phyloP scores from a whole-genome alignment of 2,329 filamentous ascomycete species.

The Akanthomyces lecanii region DNA sequence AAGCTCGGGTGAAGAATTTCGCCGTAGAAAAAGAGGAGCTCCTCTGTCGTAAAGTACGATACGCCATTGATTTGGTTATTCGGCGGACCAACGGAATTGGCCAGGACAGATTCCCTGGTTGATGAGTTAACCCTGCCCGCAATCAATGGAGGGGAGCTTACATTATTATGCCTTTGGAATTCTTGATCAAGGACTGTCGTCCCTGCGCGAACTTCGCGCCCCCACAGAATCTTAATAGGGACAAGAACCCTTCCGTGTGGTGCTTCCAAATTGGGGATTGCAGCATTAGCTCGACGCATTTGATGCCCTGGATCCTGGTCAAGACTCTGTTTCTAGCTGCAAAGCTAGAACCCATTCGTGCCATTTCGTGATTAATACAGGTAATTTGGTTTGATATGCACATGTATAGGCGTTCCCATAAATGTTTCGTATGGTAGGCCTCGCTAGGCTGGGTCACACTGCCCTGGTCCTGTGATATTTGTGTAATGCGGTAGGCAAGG shows the following conservation, averaged over 20 bases:
- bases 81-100: neutral
- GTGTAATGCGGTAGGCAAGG: constrained; percentile 1
- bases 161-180: neutral
- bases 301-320: constrained; percentile 2
- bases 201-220: neutral
- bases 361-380: neutral
- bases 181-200: neutral
- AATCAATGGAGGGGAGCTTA: neutral
- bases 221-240: neutral
- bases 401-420: constrained; percentile 5
- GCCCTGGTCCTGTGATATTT: neutral
- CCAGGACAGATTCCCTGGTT: neutral
- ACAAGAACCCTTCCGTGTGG: constrained; percentile 1
- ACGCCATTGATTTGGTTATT: neutral
- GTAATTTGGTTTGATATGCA: constrained; percentile 4
- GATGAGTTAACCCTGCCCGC: neutral
- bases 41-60: neutral
- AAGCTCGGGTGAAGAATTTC: neutral
- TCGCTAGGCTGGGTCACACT: neutral
- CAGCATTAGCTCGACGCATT: constrained; percentile 4
- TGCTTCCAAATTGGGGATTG: neutral
- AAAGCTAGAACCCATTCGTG: neutral
- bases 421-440: neutral
- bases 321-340: neutral
- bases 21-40: neutral